Conservation (phyloP, 164 flowering plant genomes). For the Berberis vulgaris region DNA sequence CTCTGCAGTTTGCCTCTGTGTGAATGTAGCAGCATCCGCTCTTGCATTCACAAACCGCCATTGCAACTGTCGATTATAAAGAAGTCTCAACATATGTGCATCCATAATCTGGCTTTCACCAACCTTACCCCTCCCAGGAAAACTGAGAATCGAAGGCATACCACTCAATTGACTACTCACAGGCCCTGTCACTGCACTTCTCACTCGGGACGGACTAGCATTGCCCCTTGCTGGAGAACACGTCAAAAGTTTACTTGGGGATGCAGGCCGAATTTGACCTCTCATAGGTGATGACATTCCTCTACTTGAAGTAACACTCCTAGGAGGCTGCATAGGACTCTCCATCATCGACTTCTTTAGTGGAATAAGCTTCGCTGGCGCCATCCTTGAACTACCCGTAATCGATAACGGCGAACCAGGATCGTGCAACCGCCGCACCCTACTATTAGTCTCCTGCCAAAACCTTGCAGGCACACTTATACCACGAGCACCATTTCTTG, state of each 20-base stretch:
- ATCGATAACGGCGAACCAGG: conserved; percentile 53
- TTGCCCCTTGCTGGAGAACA: conserved; percentile 46
- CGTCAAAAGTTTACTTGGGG: conserved; percentile 50
- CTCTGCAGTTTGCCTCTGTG: conserved; percentile 58
- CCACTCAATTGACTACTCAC: conserved; percentile 22
- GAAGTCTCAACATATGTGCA: conserved; percentile 61
- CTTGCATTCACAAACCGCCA: conserved; percentile 86
- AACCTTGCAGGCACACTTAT: conserved; percentile 68
- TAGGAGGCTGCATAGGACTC: conserved; percentile 40
- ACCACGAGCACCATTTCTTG: conserved; percentile 34
- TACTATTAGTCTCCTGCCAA: conserved; percentile 86
- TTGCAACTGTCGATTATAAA: conserved; percentile 65
- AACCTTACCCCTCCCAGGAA: conserved; percentile 58
- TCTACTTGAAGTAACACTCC: conserved; percentile 26
- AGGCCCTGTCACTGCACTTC: conserved; percentile 23
- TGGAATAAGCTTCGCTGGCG: conserved; percentile 30
- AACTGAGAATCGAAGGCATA: conserved; percentile 47
- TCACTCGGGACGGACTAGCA: conserved; percentile 51
- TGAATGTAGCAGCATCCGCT: conserved; percentile 44
- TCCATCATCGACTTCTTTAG: conserved; percentile 46
- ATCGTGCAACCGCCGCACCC: conserved; percentile 68
- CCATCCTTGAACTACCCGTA: conserved; percentile 19
- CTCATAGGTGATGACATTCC: conserved; percentile 54
- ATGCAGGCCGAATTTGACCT: conserved; percentile 41
- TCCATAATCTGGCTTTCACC: conserved; percentile 55